Base-by-base conservation (phyloP, 1,139 yeast genomes). In the Suhomyces maxii region DNA sequence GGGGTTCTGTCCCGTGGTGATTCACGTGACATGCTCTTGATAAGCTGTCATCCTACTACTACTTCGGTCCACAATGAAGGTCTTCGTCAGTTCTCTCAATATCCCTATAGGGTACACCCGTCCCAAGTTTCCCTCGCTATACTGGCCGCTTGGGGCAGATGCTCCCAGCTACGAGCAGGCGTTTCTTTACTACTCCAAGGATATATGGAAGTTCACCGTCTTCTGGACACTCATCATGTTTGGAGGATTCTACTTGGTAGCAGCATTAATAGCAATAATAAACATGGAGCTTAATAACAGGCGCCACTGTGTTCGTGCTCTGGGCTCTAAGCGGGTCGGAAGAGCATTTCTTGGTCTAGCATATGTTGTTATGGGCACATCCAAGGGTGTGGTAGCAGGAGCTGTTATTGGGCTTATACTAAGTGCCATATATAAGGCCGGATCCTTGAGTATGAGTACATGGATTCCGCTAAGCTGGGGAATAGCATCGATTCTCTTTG, bases 401-500 rank as follows among this genome's bases (percentile, higher is more conserved):
- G 81, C 93, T 0, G 73, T 89, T 9, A 76, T 86, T 35, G 97
- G 97, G 0, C 69, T 90, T 11, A 64, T 82, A 26, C 47, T 71
- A 12, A 69, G 70, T 56, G 88, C 90, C 2, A 78, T 89, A 5
- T 90, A 90, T 65, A 73, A 78, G 46, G 84, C 96, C 0, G 96
- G 90, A 0, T 70, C 82, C 11, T 79, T 90, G 61, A 79, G 87
- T 25, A 87, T 91, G 93, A 85, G 95, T 28, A 87, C 97, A 0
- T 91, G 98, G 98, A 82, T 90, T 9, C 98, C 98, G 1, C 76
- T 90, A 55, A 79, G 86, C 42, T 88, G 93, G 83, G 93, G 84
- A 0, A 68, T 86, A 6, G 78, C 85, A 3, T 83, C 82, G 57
- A 76, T 87, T 11, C 59, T 89, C 41, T 86, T 79, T 63, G 82